Base-by-base conservation (phyloP, 1,284 basidiomycete genomes). In the Leccinum angustisporum region DNA sequence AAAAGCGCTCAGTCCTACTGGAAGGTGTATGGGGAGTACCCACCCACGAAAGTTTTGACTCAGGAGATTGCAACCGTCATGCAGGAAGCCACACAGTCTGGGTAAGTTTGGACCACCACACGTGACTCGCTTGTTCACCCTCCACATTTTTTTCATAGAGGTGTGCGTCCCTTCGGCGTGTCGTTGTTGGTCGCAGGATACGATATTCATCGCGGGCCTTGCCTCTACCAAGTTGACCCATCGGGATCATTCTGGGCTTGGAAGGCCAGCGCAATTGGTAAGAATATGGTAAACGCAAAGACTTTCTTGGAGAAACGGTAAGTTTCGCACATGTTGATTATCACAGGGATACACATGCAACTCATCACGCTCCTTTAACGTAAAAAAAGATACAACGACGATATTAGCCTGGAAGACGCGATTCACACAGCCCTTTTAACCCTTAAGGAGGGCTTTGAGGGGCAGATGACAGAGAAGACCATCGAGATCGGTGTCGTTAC, bases 271-370 rank as follows among this genome's bases (percentile, higher is more conserved):
- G 97, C 97, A 14, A 99, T 99, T 71, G 97, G 97, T 46, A 99
- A 99, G 82, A 99, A 99, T 79, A 98, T 98, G 94, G 89, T 95
- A 59, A 99, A 99, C 73, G 97, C 96, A 58, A 99, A 99, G 80
- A 98, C 97, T 2, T 99, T 99, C 79, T 78, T 99, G 67, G 97
- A 99, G 80, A 99, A 99, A 80, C 86, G 95, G 93, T 95, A 69
- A 70, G 87, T 77, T 52, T 69, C 59, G 63, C 63, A 64, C 68
- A 62, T 68, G 69, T 66, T 74, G 66, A 55, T 64, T 63, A 63
- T 67, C 60, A 63, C 56, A 58, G 53, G 60, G 43, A 57, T 59
- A 46, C 54, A 57, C 63, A 68, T 63, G 62, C 61, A 64, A 43
- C 64, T 67, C 57, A 66, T 60, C 48, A 65, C 59, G 51, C 52